phyloP scores from a whole-genome alignment of 352 stramenopile genomes.

The Globisporangium okanoganense region DNA sequence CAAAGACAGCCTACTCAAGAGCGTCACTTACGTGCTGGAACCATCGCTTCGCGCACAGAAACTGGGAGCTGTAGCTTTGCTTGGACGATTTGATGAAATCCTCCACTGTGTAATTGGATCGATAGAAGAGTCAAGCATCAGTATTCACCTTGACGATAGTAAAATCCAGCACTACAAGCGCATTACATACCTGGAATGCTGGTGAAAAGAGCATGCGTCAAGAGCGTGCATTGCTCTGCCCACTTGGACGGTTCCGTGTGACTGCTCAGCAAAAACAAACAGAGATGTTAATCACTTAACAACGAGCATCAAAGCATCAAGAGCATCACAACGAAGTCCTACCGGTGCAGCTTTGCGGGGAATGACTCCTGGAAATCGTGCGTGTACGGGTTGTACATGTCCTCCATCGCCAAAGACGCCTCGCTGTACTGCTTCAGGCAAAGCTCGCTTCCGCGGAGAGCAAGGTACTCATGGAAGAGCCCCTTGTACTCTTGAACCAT shows the following conservation, averaged over 20 bases:
- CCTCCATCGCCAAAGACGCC: constrained; percentile 20
- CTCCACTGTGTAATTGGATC: constrained; percentile 36
- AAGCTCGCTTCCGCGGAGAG: constrained; percentile 20
- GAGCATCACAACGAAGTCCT: background rate
- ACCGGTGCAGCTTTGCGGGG: constrained; percentile 20
- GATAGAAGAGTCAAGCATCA: background rate
- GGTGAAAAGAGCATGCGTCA: constrained; percentile 79
- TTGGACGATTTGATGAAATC: constrained; percentile 70
- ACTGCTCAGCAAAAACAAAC: constrained; percentile 18
- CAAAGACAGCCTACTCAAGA: no score
- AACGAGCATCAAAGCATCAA: background rate
- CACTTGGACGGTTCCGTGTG: constrained; percentile 57
- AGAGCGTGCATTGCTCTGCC: constrained; percentile 71
- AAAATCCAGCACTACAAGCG: background rate
- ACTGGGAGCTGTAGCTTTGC: constrained; percentile 46
- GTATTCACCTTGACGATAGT: background rate
- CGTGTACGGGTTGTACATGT: constrained; percentile 22
- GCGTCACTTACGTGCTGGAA: constrained; percentile 75
- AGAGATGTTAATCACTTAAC: background rate
- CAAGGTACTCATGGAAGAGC: constrained; percentile 54
- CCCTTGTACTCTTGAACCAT: constrained; percentile 47
- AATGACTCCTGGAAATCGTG: constrained; percentile 18
- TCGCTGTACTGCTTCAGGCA: constrained; percentile 16
- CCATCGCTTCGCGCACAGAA: constrained; percentile 67
- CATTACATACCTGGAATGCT: constrained; percentile 56